Evolutionary conservation across 2,329 filamentous ascomycete genomes (phyloP), one percentile per base, ranked within the genome.

Genomic region (Pseudonectria buxi): DNA sequence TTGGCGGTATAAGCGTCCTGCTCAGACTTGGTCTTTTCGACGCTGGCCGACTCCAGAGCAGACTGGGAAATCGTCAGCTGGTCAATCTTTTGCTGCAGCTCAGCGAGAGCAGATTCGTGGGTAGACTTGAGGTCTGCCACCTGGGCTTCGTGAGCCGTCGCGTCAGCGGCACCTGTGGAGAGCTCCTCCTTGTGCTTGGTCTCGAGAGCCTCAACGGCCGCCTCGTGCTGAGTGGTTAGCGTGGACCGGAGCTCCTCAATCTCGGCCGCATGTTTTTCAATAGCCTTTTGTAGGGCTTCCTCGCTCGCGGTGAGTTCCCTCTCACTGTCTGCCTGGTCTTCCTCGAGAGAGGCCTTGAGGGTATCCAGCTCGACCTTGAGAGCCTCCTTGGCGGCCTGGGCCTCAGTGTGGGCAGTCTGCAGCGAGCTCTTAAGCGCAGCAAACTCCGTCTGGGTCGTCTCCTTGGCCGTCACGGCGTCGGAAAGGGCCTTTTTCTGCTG

Each of bases 81-180:
- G 14, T 75, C 68, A 24, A 81, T 63, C 56, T 74, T 71, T 49
- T 63, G 68, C 55, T 79, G 69, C 30, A 81, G 57, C 14, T 69
- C 68, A 15, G 62, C 63, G 22, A 68, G 49, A 4, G 62, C 56
- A 10, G 62, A 49, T 36, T 77, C 71, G 42, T 80, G 72, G 31
- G 58, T 58, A 4, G 64, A 47, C 49, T 69, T 72, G 30, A 78
- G 59, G 9, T 74, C 71, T 9, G 64, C 56, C 18, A 78, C 52
- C 14, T 67, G 62, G 36, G 68, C 60, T 40, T 75, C 68, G 22
- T 74, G 68, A 2, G 65, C 67, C 10, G 62, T 59, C 7, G 62
- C 59, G 32, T 69, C 61, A 1, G 63, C 50, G 46, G 67, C 62
- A 36, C 63, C 67, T 47, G 69, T 64, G 6, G 65, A 64, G 18